Conservation (phyloP, 2,329 filamentous ascomycete genomes). For the Pseudocercospora crystallina region DNA sequence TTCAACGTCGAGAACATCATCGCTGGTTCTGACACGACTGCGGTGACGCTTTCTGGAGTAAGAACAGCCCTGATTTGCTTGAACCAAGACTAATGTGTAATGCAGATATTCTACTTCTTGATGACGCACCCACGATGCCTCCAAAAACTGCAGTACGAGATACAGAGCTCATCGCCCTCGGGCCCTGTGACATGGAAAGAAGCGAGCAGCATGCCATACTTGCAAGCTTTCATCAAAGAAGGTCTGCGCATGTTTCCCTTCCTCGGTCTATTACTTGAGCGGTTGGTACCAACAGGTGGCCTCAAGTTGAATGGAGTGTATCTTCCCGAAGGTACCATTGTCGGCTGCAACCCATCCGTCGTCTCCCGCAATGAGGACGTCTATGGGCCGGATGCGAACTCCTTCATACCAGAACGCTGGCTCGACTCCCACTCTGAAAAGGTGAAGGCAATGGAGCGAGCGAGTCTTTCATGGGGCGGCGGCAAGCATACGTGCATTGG, state of each 20-base stretch:
- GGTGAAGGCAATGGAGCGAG: neutral
- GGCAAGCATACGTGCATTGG: neutral
- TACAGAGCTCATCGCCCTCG: neutral
- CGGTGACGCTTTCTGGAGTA: constrained; percentile 1
- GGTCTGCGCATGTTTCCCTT: constrained; percentile 45
- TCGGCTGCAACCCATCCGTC: constrained; percentile 35
- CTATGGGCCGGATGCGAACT: constrained; percentile 33
- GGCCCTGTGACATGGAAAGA: constrained; percentile 26
- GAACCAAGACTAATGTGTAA: neutral
- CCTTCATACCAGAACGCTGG: constrained; percentile 38
- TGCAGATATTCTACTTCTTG: constrained; percentile 4
- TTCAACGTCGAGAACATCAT: constrained; percentile 1
- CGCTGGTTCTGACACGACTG: constrained; percentile 7
- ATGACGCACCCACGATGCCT: neutral
- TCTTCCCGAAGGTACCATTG: constrained; percentile 32
- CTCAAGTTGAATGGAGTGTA: constrained; percentile 35
- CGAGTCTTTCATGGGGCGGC: neutral
- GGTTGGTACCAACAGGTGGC: constrained; percentile 28
- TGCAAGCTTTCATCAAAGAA: constrained; percentile 46
- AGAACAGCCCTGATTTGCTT: neutral
- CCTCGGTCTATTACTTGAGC: constrained; percentile 37
- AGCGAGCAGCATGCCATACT: constrained; percentile 38
- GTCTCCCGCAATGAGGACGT: constrained; percentile 32
- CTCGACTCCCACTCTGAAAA: no score
- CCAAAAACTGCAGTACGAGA: neutral